Evolutionary conservation across 2,329 filamentous ascomycete species (phyloP).

Genomic region (Pseudofabraea citricarpa): DNA sequence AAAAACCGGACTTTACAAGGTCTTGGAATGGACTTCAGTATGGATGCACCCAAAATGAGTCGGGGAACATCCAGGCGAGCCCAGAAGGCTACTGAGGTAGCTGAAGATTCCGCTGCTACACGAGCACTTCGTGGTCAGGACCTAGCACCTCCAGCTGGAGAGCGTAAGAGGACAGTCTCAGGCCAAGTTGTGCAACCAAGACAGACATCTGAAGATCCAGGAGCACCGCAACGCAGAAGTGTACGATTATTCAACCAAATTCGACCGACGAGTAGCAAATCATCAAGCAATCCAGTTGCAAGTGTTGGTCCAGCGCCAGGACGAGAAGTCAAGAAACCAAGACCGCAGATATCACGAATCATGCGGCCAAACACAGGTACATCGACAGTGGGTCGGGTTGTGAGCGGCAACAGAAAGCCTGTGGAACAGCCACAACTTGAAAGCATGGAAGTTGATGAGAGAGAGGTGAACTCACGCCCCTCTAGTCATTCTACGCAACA

Average conservation of each 20-base stretch:
- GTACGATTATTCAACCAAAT: conserved; percentile 68
- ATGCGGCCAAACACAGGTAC: conserved; percentile 62
- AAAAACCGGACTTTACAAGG: conserved; percentile 26
- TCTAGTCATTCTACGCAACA: conserved; percentile 22
- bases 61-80: conserved; percentile 25
- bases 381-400: conserved; percentile 75
- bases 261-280: conserved; percentile 46
- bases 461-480: conserved; percentile 41
- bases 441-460: conserved; percentile 63
- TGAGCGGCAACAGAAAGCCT: conserved; percentile 85
- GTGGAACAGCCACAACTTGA: conserved; percentile 45
- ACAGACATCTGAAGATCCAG: conserved; percentile 54
- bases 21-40: conserved; percentile 28
- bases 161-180: conserved; percentile 89
- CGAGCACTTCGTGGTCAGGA: conserved; percentile 18
- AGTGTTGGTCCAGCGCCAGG: conserved; percentile 55
- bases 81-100: conserved; percentile 23
- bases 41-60: conserved; percentile 30
- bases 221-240: conserved; percentile 63
- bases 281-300: conserved; percentile 43
- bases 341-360: conserved; percentile 63
- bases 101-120: conserved; percentile 22
- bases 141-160: conserved; percentile 35
- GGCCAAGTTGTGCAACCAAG: conserved; percentile 62
- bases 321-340: conserved; percentile 79